These are phyloP conservation scores for Cryptococcus maquisensis DNA, from an alignment of 1,284 basidiomycete species.

Conservation along the genomic window DNA sequence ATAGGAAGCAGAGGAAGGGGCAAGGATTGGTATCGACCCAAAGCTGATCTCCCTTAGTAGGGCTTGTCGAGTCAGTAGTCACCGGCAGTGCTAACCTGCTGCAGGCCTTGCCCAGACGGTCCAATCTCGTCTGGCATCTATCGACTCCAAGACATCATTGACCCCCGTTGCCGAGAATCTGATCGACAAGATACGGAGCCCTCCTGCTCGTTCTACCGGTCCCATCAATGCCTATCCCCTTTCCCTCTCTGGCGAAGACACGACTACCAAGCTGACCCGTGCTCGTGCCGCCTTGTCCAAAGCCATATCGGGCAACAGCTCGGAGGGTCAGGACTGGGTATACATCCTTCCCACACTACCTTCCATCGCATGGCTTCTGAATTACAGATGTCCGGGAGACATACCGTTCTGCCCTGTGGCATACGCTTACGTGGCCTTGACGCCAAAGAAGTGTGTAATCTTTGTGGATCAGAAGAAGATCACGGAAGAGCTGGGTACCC, in stretches of 20 bases:
- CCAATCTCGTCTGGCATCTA: slow-evolving; percentile 48
- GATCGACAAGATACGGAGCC: slow-evolving; percentile 75
- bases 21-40: slow-evolving; percentile 79
- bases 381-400: slow-evolving; percentile 69
- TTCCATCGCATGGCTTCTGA: slow-evolving; percentile 67
- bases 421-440: slow-evolving; percentile 74
- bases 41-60: slow-evolving; percentile 68
- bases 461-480: slow-evolving; percentile 43
- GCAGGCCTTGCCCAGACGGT: slow-evolving; percentile 23
- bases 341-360: slow-evolving; percentile 50
- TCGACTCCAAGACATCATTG: slow-evolving; percentile 58
- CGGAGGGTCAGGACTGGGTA: slow-evolving; percentile 21
- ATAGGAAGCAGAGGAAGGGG: slow-evolving; percentile 55
- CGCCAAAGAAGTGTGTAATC: slow-evolving; percentile 51
- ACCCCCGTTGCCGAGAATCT: slow-evolving; percentile 63
- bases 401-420: slow-evolving; percentile 85
- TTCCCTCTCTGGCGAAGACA: slow-evolving; percentile 62
- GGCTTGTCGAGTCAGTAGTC: neutral
- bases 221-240: slow-evolving; percentile 70
- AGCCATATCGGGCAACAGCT: slow-evolving; percentile 25
- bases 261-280: slow-evolving; percentile 31
- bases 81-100: neutral
- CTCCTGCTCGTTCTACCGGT: slow-evolving; percentile 63
- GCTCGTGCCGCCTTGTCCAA: slow-evolving; percentile 35
- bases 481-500: slow-evolving; percentile 22